These are phyloP conservation scores for Nidularia pulvinata DNA, from an alignment of 768 basidiomycete genomes.

Conservation along the genomic window DNA sequence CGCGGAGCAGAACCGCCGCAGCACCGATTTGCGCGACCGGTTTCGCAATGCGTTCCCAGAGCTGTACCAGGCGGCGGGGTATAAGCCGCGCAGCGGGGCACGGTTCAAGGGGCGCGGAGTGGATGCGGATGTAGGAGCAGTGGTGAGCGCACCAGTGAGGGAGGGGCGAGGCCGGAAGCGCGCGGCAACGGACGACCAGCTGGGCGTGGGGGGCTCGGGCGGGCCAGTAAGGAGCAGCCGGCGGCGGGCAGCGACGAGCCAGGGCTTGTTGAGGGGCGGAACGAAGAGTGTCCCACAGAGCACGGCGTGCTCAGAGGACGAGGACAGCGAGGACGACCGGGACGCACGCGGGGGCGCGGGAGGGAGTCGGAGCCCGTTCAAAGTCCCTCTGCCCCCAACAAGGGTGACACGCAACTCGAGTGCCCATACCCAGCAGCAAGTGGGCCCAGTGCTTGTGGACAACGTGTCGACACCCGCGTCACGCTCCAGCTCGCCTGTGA, in stretches of 20 bases:
- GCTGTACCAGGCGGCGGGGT: slow-evolving; percentile 84
- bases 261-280: slow-evolving; percentile 68
- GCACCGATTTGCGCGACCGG: slow-evolving; percentile 82
- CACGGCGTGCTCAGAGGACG: slow-evolving; percentile 71
- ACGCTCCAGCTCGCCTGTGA: no score
- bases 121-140: slow-evolving; percentile 20
- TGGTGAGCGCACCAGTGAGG: not conserved
- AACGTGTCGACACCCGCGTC: slow-evolving; percentile 23
- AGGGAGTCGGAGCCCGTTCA: slow-evolving; percentile 12
- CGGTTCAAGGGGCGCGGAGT: slow-evolving; percentile 47
- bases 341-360: slow-evolving; percentile 6
- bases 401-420: no score
- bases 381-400: no score
- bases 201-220: slow-evolving; percentile 25
- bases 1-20: slow-evolving; percentile 77
- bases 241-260: slow-evolving; percentile 63
- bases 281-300: slow-evolving; percentile 85
- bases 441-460: slow-evolving; percentile 30
- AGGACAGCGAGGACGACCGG: slow-evolving; percentile 68
- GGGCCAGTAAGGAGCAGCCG: slow-evolving; percentile 52
- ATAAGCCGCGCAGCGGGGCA: slow-evolving; percentile 72
- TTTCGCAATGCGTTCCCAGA: slow-evolving; percentile 90
- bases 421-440: no score
- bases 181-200: slow-evolving; percentile 72
- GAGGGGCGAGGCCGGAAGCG: slow-evolving; percentile 14